Evolutionary conservation across 495 filamentous ascomycete species (phyloP), one percentile per base, ranked within the genome.

Genomic region (Penicillium lividum): DNA sequence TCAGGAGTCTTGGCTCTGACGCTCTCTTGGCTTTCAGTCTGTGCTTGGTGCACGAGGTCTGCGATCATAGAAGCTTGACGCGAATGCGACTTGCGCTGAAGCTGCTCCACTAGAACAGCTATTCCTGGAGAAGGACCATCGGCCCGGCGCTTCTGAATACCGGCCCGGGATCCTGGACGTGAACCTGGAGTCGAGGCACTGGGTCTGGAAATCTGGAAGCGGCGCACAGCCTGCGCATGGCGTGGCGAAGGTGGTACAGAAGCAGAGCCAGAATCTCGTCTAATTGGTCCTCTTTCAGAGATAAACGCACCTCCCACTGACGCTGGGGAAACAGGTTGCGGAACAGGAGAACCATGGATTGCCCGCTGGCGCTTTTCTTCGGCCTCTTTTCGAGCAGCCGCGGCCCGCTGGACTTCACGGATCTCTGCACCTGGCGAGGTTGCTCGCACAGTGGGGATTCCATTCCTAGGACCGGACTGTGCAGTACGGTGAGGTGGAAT

Each of bases 361-460:
- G 71, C 65, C 11, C 61, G 58, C 40, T 60, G 62, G 18, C 67
- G 56, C 47, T 67, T 68, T 53, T 75, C 77, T 31, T 69, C 66
- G 2, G 64, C 61, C 8, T 76, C 68, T 51, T 67, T 73, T 36
- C 64, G 63, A 10, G 56, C 67, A 15, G 67, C 68, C 10, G 69
- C 71, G 1, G 68, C 28, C 11, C 71, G 70, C 56, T 70, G 70
- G 16, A 67, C 73, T 43, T 76, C 76, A 22, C 76, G 72, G 44
- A 78, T 61, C 60, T 80, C 77, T 3, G 76, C 77, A 15, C 77
- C 77, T 1, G 77, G 77, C 0, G 77, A 78, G 0, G 77, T 80
- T 13, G 76, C 73, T 33, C 76, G 68, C 28, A 80, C 75, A 27
- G 63, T 33, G 15, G 77, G 77, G 3, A 80, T 69, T 22, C 69